Base-by-base conservation (phyloP, 108 stramenopile species). In the Stephanodiscus triporus region DNA sequence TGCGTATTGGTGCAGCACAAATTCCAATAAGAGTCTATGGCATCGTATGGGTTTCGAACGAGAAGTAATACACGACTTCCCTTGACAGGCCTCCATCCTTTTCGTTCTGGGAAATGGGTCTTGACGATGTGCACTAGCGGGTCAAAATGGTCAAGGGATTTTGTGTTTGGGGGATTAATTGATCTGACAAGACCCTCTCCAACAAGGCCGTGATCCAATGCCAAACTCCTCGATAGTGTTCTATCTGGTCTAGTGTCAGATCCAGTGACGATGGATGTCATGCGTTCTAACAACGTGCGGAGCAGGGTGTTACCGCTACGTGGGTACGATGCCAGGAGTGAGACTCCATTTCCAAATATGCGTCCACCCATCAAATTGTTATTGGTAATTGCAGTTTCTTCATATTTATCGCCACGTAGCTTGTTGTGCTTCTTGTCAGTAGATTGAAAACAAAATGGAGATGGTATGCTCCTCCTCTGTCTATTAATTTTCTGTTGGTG, bases 11-110 rank as follows among this genome's bases (percentile, higher is more conserved):
- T 99, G 29, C 93, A 79, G 45, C 85, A 85, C 84, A 99, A 79
- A 85, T 99, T 96, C 90, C 90, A 94, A 75, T 95, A 95, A 17
- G 91, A 92, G 71, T 97, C 95, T 68, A 98, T 97, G 49, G 97
- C 95, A 91, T 99, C 98, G 69, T 88, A 99, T 4, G 98, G 98
- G 81, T 98, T 99, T 13, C 98, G 86, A 24, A 98, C 87, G 36
- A 99, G 73, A 53, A 99, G 66, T 29, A 92, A 68, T 9, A 73
- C 89, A 9, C 90, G 86, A n/a, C 72, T 61, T 37, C 76, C 85
- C 32, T 61, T 59, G 32, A 80, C 78, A 1, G 30, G 51, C 24
- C 50, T 68, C 68, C 73, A 89, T 57, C 98, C 98, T 17, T 57
- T 77, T 17, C 98, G 85, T 82, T 99, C 98, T 9, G 98, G 98